phyloP scores from a whole-genome alignment of 1,139 yeast genomes.

The Lodderomyces orthopsilosis region DNA sequence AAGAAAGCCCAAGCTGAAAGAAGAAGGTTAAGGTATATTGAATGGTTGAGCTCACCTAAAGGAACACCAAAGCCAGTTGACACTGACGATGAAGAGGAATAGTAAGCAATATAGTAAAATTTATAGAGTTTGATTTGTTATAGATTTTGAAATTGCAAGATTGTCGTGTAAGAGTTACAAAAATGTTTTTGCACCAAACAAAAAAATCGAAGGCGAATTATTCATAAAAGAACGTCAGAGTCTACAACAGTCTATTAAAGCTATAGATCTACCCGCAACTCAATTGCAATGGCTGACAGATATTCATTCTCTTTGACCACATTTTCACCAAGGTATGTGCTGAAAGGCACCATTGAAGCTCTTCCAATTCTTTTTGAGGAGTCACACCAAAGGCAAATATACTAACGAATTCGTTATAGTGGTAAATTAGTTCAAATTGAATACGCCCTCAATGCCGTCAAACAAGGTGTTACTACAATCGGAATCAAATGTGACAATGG shows the following conservation, averaged over 20 bases:
- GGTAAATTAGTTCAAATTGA: conserved; percentile 98
- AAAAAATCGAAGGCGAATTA: conserved; percentile 19
- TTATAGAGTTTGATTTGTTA: not conserved
- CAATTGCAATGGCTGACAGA: conserved; percentile 79
- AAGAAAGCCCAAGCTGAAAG: conserved; percentile 89
- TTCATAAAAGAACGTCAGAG: not conserved
- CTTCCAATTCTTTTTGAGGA: no score
- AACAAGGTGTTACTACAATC: conserved; percentile 95
- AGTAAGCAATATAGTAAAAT: not conserved
- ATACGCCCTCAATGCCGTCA: conserved; percentile 95
- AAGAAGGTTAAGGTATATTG: conserved; percentile 89
- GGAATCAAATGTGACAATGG: conserved; percentile 98
- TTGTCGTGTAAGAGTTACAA: conserved; percentile 1
- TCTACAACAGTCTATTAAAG: not conserved
- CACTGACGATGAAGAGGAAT: conserved; percentile 82
- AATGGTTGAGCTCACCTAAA: conserved; percentile 94
- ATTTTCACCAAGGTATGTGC: conserved; percentile 85
- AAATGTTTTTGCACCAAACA: not conserved
- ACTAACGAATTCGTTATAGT: conserved; percentile 34
- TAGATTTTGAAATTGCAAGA: not conserved
- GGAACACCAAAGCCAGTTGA: conserved; percentile 95
- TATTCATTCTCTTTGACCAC: conserved; percentile 96
- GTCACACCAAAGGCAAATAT: not conserved
- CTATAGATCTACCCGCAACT: not conserved
- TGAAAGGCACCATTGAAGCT: no score